These are phyloP conservation scores for Thelonectria rubi DNA, from an alignment of 2,329 filamentous ascomycete species.

Conservation along the genomic window DNA sequence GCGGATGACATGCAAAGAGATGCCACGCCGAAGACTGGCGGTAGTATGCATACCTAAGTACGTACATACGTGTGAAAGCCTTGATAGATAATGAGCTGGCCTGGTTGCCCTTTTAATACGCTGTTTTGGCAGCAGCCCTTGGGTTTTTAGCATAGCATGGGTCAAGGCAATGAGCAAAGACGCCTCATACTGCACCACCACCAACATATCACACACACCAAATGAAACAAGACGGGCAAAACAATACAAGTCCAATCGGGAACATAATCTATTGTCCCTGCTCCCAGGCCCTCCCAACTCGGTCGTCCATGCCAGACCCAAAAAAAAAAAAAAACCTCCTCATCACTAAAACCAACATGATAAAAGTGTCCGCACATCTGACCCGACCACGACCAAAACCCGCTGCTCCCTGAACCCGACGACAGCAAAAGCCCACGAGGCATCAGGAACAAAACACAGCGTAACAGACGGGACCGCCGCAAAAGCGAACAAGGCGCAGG, in stretches of 20 bases:
- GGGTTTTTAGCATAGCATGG: background rate
- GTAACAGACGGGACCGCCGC: background rate
- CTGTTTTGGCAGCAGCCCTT: background rate
- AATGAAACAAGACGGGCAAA: background rate
- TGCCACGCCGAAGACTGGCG: no score
- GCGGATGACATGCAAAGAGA: constrained; percentile 12
- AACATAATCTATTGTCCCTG: constrained; percentile 44
- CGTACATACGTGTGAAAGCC: constrained; percentile 5
- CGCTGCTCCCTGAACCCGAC: constrained; percentile 22
- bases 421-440: background rate
- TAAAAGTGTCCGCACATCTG: constrained; percentile 39
- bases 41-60: no score
- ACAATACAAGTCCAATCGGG: constrained; percentile 33
- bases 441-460: constrained; percentile 17
- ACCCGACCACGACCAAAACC: constrained; percentile 23
- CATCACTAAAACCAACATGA: constrained; percentile 39
- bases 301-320: constrained; percentile 33
- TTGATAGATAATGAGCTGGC: background rate
- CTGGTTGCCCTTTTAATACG: constrained; percentile 16
- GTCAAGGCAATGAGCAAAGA: no score
- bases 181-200: no score
- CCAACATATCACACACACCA: background rate
- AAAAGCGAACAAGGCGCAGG: background rate
- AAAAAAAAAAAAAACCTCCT: constrained; percentile 38
- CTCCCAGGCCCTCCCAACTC: constrained; percentile 27